A percentile compares a stretch with the other conserved stretches of the same genome.
Evolutionary conservation across 768 basidiomycete species (phyloP).

Genomic region (Russula sp.): DNA sequence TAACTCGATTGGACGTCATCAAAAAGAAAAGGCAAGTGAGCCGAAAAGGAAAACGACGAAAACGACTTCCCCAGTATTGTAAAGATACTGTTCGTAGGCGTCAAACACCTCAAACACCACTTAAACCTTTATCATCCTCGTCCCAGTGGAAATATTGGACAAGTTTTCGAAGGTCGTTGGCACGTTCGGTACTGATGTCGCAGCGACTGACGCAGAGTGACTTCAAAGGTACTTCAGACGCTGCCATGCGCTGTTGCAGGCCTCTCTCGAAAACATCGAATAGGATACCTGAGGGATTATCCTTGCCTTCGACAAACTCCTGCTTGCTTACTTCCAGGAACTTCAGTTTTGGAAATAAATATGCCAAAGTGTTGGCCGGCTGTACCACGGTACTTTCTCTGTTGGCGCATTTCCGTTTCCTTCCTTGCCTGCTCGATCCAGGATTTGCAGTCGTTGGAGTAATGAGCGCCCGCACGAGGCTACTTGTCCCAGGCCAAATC

Average conservation of each 20-base stretch:
- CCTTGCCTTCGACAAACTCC: neutral
- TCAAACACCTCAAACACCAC: no score
- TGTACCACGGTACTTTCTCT: neutral
- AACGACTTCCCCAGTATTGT: no score
- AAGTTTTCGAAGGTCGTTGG: no score
- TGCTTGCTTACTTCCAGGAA: conserved; percentile 2
- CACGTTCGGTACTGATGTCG: no score
- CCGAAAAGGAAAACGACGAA: no score
- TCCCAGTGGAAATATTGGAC: no score
- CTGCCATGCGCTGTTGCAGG: neutral
- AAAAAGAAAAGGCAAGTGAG: no score
- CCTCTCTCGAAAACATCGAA: neutral
- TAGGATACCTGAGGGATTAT: no score
- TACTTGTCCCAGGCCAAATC: conserved; percentile 1
- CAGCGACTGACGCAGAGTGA: neutral
- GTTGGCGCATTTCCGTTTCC: neutral
- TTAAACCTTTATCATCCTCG: no score
- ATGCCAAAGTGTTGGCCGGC: neutral
- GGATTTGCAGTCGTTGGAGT: neutral
- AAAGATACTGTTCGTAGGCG: no score
- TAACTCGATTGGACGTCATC: no score
- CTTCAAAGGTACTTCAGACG: neutral
- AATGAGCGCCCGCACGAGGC: conserved; percentile 6
- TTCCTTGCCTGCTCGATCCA: neutral
- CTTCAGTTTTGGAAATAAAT: conserved; percentile 12